Evolutionary conservation across 2,329 filamentous ascomycete genomes (phyloP).

Genomic region (Colletotrichum sp.): DNA sequence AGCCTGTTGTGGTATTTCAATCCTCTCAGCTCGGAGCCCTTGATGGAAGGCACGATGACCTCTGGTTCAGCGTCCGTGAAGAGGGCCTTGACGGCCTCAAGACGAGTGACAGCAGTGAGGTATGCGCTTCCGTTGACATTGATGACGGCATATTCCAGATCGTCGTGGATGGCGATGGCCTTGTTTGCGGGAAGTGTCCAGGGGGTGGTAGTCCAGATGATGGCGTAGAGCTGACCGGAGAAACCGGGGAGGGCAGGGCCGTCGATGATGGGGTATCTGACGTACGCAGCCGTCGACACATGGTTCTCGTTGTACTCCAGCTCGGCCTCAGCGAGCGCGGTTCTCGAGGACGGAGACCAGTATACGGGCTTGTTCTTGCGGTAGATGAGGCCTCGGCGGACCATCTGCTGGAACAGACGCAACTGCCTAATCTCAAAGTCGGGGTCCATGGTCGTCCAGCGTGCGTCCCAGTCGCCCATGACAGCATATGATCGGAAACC

Average conservation of each 20-base stretch:
- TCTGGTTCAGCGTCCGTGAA: slow-evolving; percentile 49
- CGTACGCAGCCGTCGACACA: slow-evolving; percentile 74
- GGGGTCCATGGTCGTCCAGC: slow-evolving; percentile 81
- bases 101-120: slow-evolving; percentile 73
- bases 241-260: slow-evolving; percentile 44
- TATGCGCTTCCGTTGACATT: slow-evolving; percentile 62
- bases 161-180: slow-evolving; percentile 81
- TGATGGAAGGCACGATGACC: slow-evolving; percentile 61
- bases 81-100: slow-evolving; percentile 62
- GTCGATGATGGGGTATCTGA: slow-evolving; percentile 75
- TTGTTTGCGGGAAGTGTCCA: slow-evolving; percentile 96
- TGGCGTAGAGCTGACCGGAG: slow-evolving; percentile 66
- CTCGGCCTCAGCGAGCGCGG: slow-evolving; percentile 83
- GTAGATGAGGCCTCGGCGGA: slow-evolving; percentile 76
- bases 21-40: slow-evolving; percentile 69
- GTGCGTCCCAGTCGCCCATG: slow-evolving; percentile 80
- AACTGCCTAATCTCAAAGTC: slow-evolving; percentile 78
- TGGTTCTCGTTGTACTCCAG: slow-evolving; percentile 83
- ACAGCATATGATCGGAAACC: slow-evolving; percentile 76
- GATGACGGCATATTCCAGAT: slow-evolving; percentile 76
- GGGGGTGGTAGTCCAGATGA: slow-evolving; percentile 98
- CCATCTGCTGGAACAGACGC: slow-evolving; percentile 77
- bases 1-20: slow-evolving; percentile 76
- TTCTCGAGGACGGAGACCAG: slow-evolving; percentile 82
- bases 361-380: slow-evolving; percentile 83